These are phyloP conservation scores for Raffaelea ambrosiae DNA, from an alignment of 2,329 filamentous ascomycete species.

Conservation along the genomic window DNA sequence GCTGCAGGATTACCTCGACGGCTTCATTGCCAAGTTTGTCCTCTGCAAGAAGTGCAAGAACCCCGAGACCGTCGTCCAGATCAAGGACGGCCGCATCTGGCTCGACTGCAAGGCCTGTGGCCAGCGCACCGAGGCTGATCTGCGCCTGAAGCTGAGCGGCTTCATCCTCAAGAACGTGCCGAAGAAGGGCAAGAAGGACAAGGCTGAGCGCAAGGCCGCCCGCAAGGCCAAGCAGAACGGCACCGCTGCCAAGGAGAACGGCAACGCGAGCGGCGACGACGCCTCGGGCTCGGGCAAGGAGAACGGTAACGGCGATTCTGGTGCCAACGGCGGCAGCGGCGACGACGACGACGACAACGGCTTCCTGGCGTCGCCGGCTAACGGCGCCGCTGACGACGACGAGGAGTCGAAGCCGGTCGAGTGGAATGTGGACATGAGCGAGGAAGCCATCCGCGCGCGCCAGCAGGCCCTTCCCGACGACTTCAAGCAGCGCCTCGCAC, in stretches of 20 bases:
- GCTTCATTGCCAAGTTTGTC: constrained; percentile 97
- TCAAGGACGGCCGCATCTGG: constrained; percentile 87
- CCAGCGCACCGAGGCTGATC: constrained; percentile 82
- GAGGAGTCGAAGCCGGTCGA: constrained; percentile 68
- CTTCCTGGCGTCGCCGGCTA: constrained; percentile 17
- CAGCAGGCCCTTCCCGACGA: constrained; percentile 89
- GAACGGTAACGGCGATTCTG: constrained; percentile 36
- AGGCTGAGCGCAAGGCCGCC: constrained; percentile 82
- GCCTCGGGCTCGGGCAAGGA: constrained; percentile 38
- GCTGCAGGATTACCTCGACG: constrained; percentile 95
- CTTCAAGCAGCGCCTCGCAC: constrained; percentile 83
- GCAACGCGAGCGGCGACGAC: constrained; percentile 53
- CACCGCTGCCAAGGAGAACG: constrained; percentile 42
- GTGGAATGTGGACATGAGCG: constrained; percentile 95
- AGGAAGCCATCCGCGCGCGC: constrained; percentile 89
- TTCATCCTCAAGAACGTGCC: constrained; percentile 96
- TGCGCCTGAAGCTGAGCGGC: constrained; percentile 89
- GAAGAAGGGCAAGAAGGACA: constrained; percentile 95
- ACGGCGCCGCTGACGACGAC: constrained; percentile 35
- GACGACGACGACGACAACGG: constrained; percentile 63
- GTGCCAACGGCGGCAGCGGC: constrained; percentile 71
- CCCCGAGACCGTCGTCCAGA: constrained; percentile 90
- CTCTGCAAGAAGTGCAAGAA: constrained; percentile 99
- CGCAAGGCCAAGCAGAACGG: constrained; percentile 78
- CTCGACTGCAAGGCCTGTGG: constrained; percentile 99